A percentile compares a stretch with the other conserved stretches of the same genome.
Conservation (phyloP, 306 rosid species). For the Quercus ilex region DNA sequence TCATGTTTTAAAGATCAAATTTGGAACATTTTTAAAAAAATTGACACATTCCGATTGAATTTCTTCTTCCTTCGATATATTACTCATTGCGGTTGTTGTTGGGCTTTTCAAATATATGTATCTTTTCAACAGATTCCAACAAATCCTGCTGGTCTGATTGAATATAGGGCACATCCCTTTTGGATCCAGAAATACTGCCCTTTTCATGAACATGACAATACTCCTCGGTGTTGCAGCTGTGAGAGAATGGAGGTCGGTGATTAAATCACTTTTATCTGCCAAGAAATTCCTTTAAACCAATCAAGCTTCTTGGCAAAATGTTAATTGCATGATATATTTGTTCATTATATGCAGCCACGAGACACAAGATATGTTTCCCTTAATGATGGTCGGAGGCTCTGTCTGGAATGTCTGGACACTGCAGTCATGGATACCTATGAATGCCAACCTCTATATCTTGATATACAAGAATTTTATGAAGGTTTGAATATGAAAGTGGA, state of each 20-base stretch:
- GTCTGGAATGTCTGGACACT: slow-evolving; percentile 92
- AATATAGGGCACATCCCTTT: slow-evolving; percentile 99
- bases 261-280: slow-evolving; percentile 13
- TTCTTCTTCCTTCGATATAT: slow-evolving; percentile 14
- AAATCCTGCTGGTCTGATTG: slow-evolving; percentile 99
- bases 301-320: neutral
- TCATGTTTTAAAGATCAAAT: neutral
- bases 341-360: slow-evolving; percentile 52
- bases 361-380: slow-evolving; percentile 66
- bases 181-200: slow-evolving; percentile 99
- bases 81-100: slow-evolving; percentile 47
- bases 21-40: neutral
- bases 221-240: slow-evolving; percentile 97
- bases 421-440: slow-evolving; percentile 80
- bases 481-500: slow-evolving; percentile 82
- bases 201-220: slow-evolving; percentile 82
- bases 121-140: slow-evolving; percentile 97
- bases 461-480: slow-evolving; percentile 83
- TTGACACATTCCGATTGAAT: neutral
- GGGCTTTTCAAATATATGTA: slow-evolving; percentile 45
- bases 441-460: slow-evolving; percentile 84
- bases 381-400: slow-evolving; percentile 92
- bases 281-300: neutral
- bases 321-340: slow-evolving; percentile 9
- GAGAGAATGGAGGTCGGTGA: slow-evolving; percentile 96